phyloP scores from a whole-genome alignment of 1,139 yeast species.

The Zhuliangozyma blackwelliae region DNA sequence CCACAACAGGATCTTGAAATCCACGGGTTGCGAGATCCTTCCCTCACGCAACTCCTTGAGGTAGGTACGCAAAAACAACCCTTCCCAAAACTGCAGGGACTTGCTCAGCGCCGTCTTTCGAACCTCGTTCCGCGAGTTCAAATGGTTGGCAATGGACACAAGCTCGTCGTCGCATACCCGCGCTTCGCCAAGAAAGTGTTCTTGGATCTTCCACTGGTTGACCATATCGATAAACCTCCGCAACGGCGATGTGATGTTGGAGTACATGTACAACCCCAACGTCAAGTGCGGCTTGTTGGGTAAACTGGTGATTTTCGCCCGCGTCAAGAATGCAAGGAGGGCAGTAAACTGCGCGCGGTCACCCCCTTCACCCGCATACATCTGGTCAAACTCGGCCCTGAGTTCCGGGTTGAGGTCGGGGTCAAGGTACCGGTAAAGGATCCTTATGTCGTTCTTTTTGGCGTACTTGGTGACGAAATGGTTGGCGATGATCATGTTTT shows the following conservation, averaged over 20 bases:
- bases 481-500: constrained; percentile 79
- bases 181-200: constrained; percentile 12
- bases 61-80: constrained; percentile 30
- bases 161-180: constrained; percentile 2
- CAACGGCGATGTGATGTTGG: constrained; percentile 85
- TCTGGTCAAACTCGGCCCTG: constrained; percentile 37
- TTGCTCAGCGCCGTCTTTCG: constrained; percentile 21
- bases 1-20: constrained; percentile 21
- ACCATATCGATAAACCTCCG: constrained; percentile 81
- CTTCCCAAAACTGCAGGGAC: constrained; percentile 37
- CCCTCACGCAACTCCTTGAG: constrained; percentile 14
- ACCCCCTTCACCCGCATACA: constrained; percentile 22
- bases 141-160: constrained; percentile 3
- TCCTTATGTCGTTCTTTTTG: constrained; percentile 43
- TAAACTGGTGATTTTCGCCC: constrained; percentile 29
- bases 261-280: constrained; percentile 60
- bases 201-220: constrained; percentile 59
- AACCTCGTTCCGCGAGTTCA: constrained; percentile 11
- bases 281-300: constrained; percentile 49
- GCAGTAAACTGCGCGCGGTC: constrained; percentile 17
- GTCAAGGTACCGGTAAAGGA: constrained; percentile 46
- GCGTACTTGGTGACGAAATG: constrained; percentile 55
- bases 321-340: constrained; percentile 23
- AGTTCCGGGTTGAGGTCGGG: constrained; percentile 25
- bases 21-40: constrained; percentile 16